Evolutionary conservation across 805 yeast species (phyloP), one percentile per base, ranked within the genome.

Genomic region (Wickerhamiella sergipiensis): DNA sequence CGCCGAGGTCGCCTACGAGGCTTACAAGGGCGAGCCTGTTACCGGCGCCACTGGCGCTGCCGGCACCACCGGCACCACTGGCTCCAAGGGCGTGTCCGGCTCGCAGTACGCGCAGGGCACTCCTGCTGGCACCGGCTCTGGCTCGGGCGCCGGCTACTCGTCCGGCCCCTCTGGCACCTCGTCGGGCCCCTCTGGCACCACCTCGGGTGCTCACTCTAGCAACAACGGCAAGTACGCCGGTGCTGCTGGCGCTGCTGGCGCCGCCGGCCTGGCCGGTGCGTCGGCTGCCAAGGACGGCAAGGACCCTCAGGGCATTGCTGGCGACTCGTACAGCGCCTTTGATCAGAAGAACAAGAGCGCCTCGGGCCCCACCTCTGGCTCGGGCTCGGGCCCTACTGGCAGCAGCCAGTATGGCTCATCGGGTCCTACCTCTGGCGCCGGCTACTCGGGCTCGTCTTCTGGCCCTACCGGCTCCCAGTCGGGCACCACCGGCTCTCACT

Each of bases 171-270:
- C 40, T 15, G 40, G 40, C 19, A 7, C 40, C 15, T 3, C n/a
- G 15, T 31, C 36, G 36, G 36, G 36, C n/a, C 10, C n/a, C n/a
- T n/a, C n/a, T n/a, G n/a, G n/a, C n/a, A n/a, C 36, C 15, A 13
- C n/a, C n/a, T 31, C 36, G n/a, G 36, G 15, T 3, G 49, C 46
- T 29, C 48, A 48, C 33, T 48, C 48, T 40, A 47, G 39, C 44
- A 46, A 43, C 13, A 38, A 39, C 38, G 52, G 55, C 61, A 55
- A 51, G 68, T 64, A 55, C 62, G 64, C 54, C 52, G 63, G 50
- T 51, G 52, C 47, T 19, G 44, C 29, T 29, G 45, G 49, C 36
- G 46, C 53, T n/a, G 45, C 64, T 23, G 48, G 33, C 13, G 21
- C 49, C 8, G 52, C 47, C 22, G 43, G 47, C 29, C 39, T 13